These are phyloP conservation scores for Mycosphaerella sp. DNA, from an alignment of 2,329 filamentous ascomycete species.

Conservation along the genomic window DNA sequence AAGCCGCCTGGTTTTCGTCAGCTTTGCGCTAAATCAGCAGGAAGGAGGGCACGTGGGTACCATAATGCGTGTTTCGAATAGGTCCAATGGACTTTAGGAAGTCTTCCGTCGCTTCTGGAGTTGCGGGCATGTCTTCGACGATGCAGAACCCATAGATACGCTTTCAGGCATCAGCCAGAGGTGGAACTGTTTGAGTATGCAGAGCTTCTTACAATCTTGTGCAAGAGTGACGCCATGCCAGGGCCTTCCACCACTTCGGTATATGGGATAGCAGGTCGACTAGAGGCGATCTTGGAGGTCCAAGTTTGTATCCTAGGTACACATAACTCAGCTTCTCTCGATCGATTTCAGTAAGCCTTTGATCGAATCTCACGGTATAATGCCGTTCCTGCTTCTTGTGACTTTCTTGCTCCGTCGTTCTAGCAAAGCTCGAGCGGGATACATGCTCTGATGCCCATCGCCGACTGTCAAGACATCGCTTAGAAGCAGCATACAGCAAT, in stretches of 20 bases:
- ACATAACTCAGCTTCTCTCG: neutral
- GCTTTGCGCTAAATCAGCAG: too few species aligned
- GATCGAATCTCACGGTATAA: constrained; percentile 9
- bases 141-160: constrained; percentile 69
- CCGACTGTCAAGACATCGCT: constrained; percentile 10
- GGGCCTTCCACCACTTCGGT: constrained; percentile 9
- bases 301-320: constrained; percentile 21
- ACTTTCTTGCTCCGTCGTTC: constrained; percentile 11
- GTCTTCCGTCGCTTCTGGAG: constrained; percentile 64
- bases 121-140: constrained; percentile 62
- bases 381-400: constrained; percentile 19
- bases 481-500: neutral
- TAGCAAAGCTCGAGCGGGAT: constrained; percentile 10
- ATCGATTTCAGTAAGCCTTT: neutral
- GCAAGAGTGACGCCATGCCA: constrained; percentile 27
- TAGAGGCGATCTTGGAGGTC: constrained; percentile 22
- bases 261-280: constrained; percentile 28
- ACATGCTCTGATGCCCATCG: constrained; percentile 23
- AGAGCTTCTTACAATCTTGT: constrained; percentile 18
- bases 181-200: neutral
- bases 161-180: neutral
- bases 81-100: constrained; percentile 77
- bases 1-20: constrained; percentile 47
- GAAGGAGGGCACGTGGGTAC: neutral
- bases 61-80: constrained; percentile 87